These are phyloP conservation scores for Macadamia tetraphylla DNA, from an alignment of 164 flowering plant species.

Conservation along the genomic window DNA sequence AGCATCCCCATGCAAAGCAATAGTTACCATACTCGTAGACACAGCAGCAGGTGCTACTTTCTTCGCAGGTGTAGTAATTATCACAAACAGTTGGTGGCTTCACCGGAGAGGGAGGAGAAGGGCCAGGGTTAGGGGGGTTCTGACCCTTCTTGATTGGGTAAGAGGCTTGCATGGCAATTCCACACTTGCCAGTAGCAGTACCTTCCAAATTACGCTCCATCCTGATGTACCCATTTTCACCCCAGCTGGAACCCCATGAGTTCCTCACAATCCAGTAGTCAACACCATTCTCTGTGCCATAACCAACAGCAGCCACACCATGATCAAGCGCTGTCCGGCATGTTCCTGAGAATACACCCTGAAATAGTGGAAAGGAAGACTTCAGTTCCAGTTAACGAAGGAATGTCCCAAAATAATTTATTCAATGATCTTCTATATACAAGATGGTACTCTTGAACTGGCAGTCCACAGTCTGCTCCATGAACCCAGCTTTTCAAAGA, in stretches of 20 bases:
- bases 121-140: slow-evolving; percentile 88
- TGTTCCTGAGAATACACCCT: slow-evolving; percentile 69
- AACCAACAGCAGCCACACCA: slow-evolving; percentile 70
- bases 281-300: slow-evolving; percentile 59
- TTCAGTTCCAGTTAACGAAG: too few species aligned
- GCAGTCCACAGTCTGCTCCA: too few species aligned
- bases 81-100: slow-evolving; percentile 57
- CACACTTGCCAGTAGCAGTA: slow-evolving; percentile 49
- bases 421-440: too few species aligned
- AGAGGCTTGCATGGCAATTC: slow-evolving; percentile 68
- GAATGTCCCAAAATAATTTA: too few species aligned
- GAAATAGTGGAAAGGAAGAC: slow-evolving; percentile 4
- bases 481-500: too few species aligned
- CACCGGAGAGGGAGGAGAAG: slow-evolving; percentile 75
- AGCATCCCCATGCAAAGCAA: slow-evolving; percentile 88
- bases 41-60: slow-evolving; percentile 78
- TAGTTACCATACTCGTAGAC: slow-evolving; percentile 35
- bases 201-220: slow-evolving; percentile 46
- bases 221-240: slow-evolving; percentile 65
- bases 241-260: slow-evolving; percentile 81
- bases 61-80: slow-evolving; percentile 46
- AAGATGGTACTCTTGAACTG: too few species aligned
- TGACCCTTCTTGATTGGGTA: slow-evolving; percentile 49
- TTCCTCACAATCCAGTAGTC: slow-evolving; percentile 84
- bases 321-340: slow-evolving; percentile 70